Conservation (phyloP, 805 yeast species). For the Wickerhamiella dianesei region DNA sequence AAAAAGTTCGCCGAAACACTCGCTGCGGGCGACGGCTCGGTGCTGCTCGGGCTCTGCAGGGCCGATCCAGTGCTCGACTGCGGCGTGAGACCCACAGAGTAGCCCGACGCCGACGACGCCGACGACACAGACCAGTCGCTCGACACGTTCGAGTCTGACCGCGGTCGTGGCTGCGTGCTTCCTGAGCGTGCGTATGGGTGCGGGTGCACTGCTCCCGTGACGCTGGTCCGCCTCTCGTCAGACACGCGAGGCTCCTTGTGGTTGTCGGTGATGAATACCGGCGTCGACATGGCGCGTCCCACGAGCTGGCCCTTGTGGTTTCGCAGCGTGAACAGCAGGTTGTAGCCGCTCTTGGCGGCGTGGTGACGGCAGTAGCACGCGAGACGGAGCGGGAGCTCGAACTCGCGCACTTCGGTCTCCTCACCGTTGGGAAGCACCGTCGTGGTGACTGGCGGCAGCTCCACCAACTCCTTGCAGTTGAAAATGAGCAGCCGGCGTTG, state of each 20-base stretch:
- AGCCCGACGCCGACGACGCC: neutral
- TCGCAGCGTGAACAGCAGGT: conserved; percentile 45
- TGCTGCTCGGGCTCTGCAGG: neutral
- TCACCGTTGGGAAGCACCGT: conserved; percentile 32
- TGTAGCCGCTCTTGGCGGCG: conserved; percentile 74
- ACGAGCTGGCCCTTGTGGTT: conserved; percentile 48
- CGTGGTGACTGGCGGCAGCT: conserved; percentile 10
- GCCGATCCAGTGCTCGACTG: neutral
- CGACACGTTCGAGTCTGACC: neutral
- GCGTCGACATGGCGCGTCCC: conserved; percentile 56
- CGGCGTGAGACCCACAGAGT: neutral
- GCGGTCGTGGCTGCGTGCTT: neutral
- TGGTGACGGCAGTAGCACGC: conserved; percentile 97
- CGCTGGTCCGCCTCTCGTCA: neutral
- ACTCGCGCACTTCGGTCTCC: conserved; percentile 23
- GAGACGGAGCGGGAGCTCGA: conserved; percentile 55
- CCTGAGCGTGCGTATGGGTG: conserved; percentile 2
- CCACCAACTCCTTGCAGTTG: conserved; percentile 75
- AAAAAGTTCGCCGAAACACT: neutral
- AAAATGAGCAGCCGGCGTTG: conserved; percentile 76
- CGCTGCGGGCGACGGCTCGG: neutral
- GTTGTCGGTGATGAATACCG: conserved; percentile 88
- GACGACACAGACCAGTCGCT: conserved; percentile 1
- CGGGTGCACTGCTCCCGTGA: neutral
- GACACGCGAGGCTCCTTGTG: conserved; percentile 41